These are phyloP conservation scores for Phytophthora lateralis DNA, from an alignment of 352 stramenopile species.

Conservation along the genomic window DNA sequence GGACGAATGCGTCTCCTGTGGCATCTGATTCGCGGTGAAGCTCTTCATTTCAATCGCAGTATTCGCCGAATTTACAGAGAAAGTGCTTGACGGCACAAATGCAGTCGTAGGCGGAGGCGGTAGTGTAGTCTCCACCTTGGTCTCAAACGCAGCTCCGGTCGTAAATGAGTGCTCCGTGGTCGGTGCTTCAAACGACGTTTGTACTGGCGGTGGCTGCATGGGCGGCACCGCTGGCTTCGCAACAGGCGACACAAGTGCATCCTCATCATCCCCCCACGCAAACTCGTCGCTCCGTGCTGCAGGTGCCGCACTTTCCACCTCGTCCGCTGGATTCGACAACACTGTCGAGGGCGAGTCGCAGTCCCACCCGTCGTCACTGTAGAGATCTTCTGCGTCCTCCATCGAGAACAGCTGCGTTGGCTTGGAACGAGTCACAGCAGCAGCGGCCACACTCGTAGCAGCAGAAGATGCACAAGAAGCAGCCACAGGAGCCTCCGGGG, in stretches of 20 bases:
- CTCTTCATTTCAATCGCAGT: constrained; percentile 17
- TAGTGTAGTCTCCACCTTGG: constrained; percentile 8
- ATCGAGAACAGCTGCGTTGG: constrained; percentile 75
- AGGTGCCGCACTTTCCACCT: constrained; percentile 12
- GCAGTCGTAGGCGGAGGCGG: constrained; percentile 1
- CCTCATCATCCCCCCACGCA: constrained; percentile 53
- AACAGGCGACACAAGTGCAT: constrained; percentile 27
- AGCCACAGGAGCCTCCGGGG: background rate
- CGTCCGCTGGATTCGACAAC: constrained; percentile 49
- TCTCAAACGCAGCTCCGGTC: constrained; percentile 9
- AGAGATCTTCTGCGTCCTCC: constrained; percentile 67
- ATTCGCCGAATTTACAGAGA: background rate
- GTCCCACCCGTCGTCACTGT: constrained; percentile 76
- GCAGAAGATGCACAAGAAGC: background rate
- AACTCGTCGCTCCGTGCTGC: constrained; percentile 38
- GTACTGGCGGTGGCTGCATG: constrained; percentile 12
- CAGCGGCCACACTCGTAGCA: constrained; percentile 6
- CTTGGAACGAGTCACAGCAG: constrained; percentile 15
- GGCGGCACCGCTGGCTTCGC: constrained; percentile 7
- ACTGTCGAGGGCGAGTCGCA: constrained; percentile 75
- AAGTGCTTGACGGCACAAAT: constrained; percentile 9
- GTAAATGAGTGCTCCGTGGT: background rate
- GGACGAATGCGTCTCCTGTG: constrained; percentile 6
- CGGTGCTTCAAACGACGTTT: background rate
- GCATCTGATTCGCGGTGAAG: constrained; percentile 8